Conservation (phyloP, 345 rosid genomes). For the Aurinia saxatilis region DNA sequence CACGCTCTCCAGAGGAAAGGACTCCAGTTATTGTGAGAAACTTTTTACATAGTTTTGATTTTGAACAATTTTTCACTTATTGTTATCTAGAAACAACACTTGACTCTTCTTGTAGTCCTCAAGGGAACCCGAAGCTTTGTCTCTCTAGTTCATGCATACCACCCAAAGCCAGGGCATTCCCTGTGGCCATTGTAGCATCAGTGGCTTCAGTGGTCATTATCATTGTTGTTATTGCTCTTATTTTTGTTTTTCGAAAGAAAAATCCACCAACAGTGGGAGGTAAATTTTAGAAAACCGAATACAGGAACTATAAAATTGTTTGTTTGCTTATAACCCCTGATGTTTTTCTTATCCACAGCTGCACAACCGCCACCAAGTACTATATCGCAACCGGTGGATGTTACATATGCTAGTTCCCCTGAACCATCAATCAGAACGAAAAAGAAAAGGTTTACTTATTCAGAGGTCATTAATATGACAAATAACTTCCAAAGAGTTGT, state of each 20-base stretch:
- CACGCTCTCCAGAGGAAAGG: not conserved
- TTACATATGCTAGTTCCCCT: not conserved
- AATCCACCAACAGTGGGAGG: too few relatives aligned
- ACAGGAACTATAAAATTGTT: not conserved
- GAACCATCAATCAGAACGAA: constrained; percentile 6
- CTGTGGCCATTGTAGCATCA: not conserved
- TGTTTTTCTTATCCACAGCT: not conserved
- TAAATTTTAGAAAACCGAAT: not conserved
- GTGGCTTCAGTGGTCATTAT: constrained; percentile 1
- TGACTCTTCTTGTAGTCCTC: not conserved
- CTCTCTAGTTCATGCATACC: not conserved
- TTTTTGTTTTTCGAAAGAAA: not conserved
- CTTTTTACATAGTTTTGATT: too few relatives aligned
- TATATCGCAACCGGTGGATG: not conserved
- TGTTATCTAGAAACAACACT: not conserved
- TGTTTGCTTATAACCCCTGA: not conserved
- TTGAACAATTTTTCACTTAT: not conserved
- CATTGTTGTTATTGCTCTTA: not conserved
- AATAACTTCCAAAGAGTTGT: too few relatives aligned
- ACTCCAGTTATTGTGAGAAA: not conserved
- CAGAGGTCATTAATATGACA: too few relatives aligned
- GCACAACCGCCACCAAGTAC: not conserved
- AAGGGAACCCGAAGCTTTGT: constrained; percentile 14
- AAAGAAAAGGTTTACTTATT: too few relatives aligned
- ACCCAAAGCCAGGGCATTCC: not conserved